Conservation (phyloP, 208 protist species). For the Leishmania major region DNA sequence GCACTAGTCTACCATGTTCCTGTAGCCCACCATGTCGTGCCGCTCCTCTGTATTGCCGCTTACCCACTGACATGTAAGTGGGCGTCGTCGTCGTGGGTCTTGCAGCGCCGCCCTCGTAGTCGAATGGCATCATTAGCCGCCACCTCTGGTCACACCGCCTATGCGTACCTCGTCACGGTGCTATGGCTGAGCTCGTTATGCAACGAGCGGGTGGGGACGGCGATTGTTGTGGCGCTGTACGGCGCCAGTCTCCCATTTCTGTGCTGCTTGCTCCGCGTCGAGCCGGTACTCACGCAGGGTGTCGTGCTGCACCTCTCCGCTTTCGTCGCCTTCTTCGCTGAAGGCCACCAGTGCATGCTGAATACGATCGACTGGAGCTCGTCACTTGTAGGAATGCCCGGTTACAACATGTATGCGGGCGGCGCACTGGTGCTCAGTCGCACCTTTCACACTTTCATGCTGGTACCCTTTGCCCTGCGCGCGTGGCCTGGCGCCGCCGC, state of each 20-base stretch:
- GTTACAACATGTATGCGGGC: conserved; percentile 56
- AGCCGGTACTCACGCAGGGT: conserved; percentile 29
- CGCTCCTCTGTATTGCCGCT: conserved; percentile 26
- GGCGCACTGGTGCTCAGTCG: conserved; percentile 59
- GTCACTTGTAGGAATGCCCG: conserved; percentile 70
- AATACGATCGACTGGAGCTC: conserved; percentile 79
- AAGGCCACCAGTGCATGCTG: conserved; percentile 78
- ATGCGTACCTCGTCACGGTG: conserved; percentile 48
- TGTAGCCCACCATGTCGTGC: conserved; percentile 52
- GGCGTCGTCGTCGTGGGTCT: neutral
- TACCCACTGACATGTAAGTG: neutral
- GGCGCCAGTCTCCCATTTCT: conserved; percentile 38
- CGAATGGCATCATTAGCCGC: neutral
- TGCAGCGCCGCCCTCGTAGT: neutral
- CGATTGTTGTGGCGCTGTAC: conserved; percentile 47
- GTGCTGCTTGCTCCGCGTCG: conserved; percentile 7
- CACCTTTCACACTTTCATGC: conserved; percentile 67
- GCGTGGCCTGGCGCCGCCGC: conserved; percentile 2
- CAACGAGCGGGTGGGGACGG: conserved; percentile 45
- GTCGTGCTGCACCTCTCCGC: conserved; percentile 49
- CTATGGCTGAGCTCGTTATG: conserved; percentile 61
- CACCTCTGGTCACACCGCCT: conserved; percentile 7
- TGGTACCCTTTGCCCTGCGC: conserved; percentile 40
- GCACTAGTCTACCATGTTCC: conserved; percentile 38
- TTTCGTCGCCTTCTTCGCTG: conserved; percentile 61